These are phyloP conservation scores for Kwoniella europaea DNA, from an alignment of 768 basidiomycete genomes.

Conservation along the genomic window DNA sequence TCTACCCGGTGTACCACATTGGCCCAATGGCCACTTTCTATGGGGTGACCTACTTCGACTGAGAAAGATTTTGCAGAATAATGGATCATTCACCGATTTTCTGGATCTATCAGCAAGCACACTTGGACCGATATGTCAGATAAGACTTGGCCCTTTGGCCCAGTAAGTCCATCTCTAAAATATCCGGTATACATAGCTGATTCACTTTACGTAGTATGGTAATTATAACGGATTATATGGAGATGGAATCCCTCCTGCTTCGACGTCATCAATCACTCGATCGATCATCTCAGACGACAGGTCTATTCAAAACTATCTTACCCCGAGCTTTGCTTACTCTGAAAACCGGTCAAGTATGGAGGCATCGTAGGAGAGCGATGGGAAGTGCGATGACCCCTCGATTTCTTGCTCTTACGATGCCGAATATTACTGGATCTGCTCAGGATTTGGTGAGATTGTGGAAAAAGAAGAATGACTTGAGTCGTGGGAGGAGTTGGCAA, in stretches of 20 bases:
- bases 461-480: conserved; percentile 24
- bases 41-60: conserved; percentile 12
- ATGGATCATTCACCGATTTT: conserved; percentile 7
- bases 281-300: conserved; percentile 33
- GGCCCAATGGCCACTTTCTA: conserved; percentile 10
- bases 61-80: background rate
- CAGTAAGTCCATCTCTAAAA: conserved; percentile 24
- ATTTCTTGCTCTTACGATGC: conserved; percentile 42
- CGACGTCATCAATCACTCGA: conserved; percentile 38
- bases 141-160: conserved; percentile 34
- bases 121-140: conserved; percentile 42
- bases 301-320: conserved; percentile 37
- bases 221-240: conserved; percentile 39
- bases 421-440: conserved; percentile 31
- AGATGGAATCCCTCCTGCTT: conserved; percentile 33
- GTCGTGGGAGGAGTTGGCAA: conserved; percentile 24
- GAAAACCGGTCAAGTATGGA: conserved; percentile 38
- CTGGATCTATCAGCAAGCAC: conserved; percentile 18
- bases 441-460: conserved; percentile 38
- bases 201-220: conserved; percentile 23
- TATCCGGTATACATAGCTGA: no score
- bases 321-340: conserved; percentile 45
- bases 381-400: conserved; percentile 51
- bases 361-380: conserved; percentile 48
- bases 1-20: conserved; percentile 19